Conservation (phyloP, 225 moss, liverwort and hornwort species). For the Marchantia paleacea region DNA sequence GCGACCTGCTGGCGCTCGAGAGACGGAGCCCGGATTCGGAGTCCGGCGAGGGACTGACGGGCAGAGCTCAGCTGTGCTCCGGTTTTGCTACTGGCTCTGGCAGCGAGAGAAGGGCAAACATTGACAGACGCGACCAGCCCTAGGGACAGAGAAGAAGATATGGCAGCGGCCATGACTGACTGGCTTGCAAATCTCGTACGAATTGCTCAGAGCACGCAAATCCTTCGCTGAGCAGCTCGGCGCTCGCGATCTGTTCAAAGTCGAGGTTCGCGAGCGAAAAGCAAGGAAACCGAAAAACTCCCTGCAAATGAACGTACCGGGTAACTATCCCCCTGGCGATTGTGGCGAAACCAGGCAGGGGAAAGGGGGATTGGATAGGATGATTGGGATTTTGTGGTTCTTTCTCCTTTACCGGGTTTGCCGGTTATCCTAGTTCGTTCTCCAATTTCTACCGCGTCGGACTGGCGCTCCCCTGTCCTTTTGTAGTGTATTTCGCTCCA, state of each 20-base stretch:
- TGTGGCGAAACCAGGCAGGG: neutral
- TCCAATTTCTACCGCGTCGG: too few relatives aligned
- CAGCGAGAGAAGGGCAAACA: slow-evolving; percentile 4
- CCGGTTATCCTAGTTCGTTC: neutral
- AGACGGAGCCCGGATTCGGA: neutral
- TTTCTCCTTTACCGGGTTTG: neutral
- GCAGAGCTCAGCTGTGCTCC: slow-evolving; percentile 14
- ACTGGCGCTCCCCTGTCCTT: neutral
- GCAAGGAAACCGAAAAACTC: too few relatives aligned
- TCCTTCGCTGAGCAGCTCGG: neutral
- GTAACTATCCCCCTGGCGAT: too few relatives aligned
- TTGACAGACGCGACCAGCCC: slow-evolving; percentile 3
- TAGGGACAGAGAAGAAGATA: neutral
- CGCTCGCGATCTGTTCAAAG: neutral
- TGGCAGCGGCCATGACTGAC: slow-evolving; percentile 20
- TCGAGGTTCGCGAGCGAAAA: neutral
- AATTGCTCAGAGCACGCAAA: neutral
- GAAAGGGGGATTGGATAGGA: slow-evolving; percentile 10
- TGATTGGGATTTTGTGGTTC: slow-evolving; percentile 20
- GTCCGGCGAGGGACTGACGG: slow-evolving; percentile 21
- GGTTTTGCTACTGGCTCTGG: slow-evolving; percentile 2
- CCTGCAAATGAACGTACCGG: neutral
- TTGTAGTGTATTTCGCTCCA: too few relatives aligned
- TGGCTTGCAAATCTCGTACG: neutral
- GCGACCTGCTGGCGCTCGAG: neutral